Conservation (phyloP, 2,329 filamentous ascomycete species). For the Aspergillus aculeatus region DNA sequence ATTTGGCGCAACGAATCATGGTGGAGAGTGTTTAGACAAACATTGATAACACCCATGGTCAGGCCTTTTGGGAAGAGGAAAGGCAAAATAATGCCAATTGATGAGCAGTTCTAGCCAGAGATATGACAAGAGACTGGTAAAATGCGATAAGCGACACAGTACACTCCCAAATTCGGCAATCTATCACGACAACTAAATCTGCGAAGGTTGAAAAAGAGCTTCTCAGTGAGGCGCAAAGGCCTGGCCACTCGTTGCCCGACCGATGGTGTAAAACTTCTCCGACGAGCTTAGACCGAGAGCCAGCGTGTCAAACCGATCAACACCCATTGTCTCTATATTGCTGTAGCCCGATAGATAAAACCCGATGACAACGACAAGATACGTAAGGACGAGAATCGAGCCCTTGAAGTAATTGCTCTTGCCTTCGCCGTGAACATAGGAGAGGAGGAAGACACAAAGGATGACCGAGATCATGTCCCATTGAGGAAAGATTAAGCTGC, state of each 20-base stretch:
- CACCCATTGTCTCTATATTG: constrained; percentile 51
- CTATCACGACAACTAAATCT: neutral
- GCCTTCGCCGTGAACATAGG: constrained; percentile 96
- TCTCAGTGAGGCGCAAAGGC: constrained; percentile 31
- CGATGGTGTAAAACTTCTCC: constrained; percentile 45
- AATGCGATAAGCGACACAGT: neutral
- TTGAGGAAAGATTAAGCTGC: constrained; percentile 86
- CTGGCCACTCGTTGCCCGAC: constrained; percentile 35
- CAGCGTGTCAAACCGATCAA: constrained; percentile 49
- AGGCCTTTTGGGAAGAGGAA: neutral
- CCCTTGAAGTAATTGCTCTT: constrained; percentile 99
- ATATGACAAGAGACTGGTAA: too few species aligned
- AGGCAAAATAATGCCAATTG: neutral
- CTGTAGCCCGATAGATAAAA: constrained; percentile 80
- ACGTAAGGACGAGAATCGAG: constrained; percentile 87
- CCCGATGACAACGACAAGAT: constrained; percentile 85
- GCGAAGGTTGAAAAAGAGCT: neutral
- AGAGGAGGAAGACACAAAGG: constrained; percentile 89
- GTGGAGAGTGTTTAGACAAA: neutral
- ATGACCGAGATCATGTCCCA: constrained; percentile 99
- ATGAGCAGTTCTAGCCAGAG: neutral
- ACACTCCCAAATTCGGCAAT: neutral
- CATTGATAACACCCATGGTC: neutral
- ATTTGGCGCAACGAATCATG: neutral
- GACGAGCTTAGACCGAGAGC: constrained; percentile 36